These are phyloP conservation scores for Miamiensis avidus DNA, from an alignment of 169 alveolate species.

Conservation along the genomic window DNA sequence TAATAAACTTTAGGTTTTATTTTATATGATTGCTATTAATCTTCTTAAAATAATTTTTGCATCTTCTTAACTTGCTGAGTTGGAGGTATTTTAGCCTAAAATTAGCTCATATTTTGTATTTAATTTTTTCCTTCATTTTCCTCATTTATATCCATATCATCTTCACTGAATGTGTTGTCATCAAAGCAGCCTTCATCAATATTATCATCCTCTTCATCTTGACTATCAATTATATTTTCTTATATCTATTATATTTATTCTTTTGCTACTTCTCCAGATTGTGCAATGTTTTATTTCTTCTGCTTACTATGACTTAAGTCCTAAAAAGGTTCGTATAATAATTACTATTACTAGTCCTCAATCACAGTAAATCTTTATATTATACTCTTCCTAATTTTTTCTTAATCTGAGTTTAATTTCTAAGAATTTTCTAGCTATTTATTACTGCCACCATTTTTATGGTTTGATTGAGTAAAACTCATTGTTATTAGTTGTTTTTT, in stretches of 20 bases:
- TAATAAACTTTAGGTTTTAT: background rate
- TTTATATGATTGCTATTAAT: too few relatives aligned
- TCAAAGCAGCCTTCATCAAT: background rate
- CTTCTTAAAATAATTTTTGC: too few relatives aligned
- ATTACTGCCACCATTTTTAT: too few relatives aligned
- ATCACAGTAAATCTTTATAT: too few relatives aligned
- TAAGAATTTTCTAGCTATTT: too few relatives aligned
- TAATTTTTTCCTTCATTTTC: background rate
- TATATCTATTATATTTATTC: too few relatives aligned
- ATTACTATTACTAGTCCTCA: too few relatives aligned
- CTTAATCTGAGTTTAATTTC: too few relatives aligned
- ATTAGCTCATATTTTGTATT: background rate
- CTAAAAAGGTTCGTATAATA: too few relatives aligned
- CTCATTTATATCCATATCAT: background rate
- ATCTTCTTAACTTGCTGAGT: background rate
- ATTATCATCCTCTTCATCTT: background rate
- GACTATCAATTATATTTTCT: too few relatives aligned
- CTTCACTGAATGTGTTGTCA: background rate
- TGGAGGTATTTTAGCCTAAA: background rate
- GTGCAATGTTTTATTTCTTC: background rate
- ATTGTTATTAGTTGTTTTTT: too few relatives aligned
- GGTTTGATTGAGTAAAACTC: too few relatives aligned
- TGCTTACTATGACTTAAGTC: background rate
- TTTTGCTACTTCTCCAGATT: background rate
- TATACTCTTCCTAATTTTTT: background rate